Conservation (phyloP, 495 filamentous ascomycete species). For the Aspergillus cavernicola region DNA sequence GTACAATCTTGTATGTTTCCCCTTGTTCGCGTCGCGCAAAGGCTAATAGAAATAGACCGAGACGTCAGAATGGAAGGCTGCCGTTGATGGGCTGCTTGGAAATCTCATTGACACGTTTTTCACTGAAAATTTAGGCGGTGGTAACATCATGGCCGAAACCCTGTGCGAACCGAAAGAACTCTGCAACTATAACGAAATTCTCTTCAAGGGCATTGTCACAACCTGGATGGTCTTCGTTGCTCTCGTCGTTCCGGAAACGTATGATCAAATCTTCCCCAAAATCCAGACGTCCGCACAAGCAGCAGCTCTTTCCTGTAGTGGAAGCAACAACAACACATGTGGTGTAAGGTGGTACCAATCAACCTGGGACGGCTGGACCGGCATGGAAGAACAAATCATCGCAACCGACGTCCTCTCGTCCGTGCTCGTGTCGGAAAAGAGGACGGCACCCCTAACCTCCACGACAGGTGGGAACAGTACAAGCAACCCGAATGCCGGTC, state of each 20-base stretch:
- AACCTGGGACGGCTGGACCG: constrained; percentile 59
- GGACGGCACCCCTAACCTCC: constrained; percentile 27
- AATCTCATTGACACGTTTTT: constrained; percentile 56
- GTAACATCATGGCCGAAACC: constrained; percentile 61
- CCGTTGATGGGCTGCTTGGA: constrained; percentile 54
- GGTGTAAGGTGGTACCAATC: constrained; percentile 64
- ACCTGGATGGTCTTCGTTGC: constrained; percentile 72
- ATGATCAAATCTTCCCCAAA: constrained; percentile 58
- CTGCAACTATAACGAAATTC: constrained; percentile 70
- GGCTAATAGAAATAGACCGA: constrained; percentile 44
- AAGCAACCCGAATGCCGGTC: constrained; percentile 37
- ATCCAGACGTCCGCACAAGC: constrained; percentile 62
- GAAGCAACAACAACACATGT: constrained; percentile 62
- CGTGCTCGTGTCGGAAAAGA: constrained; percentile 9
- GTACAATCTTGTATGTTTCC: constrained; percentile 57
- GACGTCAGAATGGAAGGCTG: constrained; percentile 50
- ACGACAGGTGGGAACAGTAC: constrained; percentile 48
- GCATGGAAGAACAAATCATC: constrained; percentile 51
- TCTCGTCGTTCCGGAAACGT: constrained; percentile 61
- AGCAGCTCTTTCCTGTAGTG: constrained; percentile 64
- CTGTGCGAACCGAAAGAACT: constrained; percentile 60
- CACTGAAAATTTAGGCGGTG: constrained; percentile 42
- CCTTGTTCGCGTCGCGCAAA: constrained; percentile 1
- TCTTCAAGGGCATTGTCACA: constrained; percentile 76
- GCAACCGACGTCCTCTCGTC: constrained; percentile 55